These are phyloP conservation scores for Penicillium sumatraense DNA, from an alignment of 2,329 filamentous ascomycete genomes.

Conservation along the genomic window DNA sequence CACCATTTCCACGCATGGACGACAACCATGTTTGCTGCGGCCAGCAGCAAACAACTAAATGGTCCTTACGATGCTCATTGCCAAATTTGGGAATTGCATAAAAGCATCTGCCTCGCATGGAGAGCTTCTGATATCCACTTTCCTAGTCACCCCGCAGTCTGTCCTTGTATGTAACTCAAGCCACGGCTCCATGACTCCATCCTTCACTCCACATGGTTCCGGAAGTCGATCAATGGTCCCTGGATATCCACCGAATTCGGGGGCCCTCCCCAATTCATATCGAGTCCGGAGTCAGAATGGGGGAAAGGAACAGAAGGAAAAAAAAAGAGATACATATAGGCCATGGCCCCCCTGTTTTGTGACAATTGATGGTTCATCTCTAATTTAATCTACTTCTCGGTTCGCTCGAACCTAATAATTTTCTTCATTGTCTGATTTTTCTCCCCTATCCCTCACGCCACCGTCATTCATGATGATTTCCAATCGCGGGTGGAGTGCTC, in stretches of 20 bases:
- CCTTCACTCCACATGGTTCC: neutral
- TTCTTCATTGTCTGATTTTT: too few relatives aligned
- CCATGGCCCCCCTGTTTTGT: neutral
- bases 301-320: neutral
- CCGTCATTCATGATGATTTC: slow-evolving; percentile 18
- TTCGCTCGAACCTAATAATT: neutral
- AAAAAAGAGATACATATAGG: neutral
- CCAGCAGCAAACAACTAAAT: neutral
- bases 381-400: neutral
- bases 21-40: too few relatives aligned
- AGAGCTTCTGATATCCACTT: neutral
- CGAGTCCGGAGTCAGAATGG: neutral
- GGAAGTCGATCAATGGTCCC: neutral
- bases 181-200: neutral
- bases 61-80: neutral
- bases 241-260: slow-evolving; percentile 4
- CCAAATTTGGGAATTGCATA: neutral
- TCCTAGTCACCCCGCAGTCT: neutral
- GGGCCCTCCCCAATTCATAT: neutral
- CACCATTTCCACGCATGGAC: too few relatives aligned
- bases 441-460: neutral
- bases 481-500: slow-evolving; percentile 22
- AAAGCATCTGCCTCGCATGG: neutral
- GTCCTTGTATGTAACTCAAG: too few relatives aligned
- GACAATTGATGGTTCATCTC: neutral